phyloP scores from a whole-genome alignment of 2,329 filamentous ascomycete species.

The Atkinsonella texensis region DNA sequence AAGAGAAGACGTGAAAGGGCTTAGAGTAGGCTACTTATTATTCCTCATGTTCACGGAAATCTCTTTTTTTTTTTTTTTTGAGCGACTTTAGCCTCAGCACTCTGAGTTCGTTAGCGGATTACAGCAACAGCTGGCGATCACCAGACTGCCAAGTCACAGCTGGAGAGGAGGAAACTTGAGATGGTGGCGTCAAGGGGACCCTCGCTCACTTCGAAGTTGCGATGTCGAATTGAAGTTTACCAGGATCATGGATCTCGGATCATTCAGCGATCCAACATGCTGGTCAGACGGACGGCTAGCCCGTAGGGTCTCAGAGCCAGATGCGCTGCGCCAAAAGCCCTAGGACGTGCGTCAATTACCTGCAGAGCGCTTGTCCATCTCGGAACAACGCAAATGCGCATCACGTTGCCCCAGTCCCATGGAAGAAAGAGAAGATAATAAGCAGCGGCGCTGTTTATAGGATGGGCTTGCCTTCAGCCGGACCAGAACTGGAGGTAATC shows the following conservation, averaged over 20 bases:
- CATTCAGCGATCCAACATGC: slow-evolving; percentile 4
- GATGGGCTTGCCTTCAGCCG: not conserved
- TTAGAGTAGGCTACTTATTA: no score
- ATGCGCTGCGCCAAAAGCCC: not conserved
- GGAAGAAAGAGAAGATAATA: not conserved
- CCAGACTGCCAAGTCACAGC: not conserved
- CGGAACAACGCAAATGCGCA: not conserved
- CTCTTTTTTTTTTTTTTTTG: no score
- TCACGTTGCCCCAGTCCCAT: not conserved
- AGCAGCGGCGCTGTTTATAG: not conserved
- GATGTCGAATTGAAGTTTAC: not conserved
- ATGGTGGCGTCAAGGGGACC: slow-evolving; percentile 4
- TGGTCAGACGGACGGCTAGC: not conserved
- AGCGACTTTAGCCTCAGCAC: not conserved
- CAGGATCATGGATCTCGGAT: slow-evolving; percentile 4
- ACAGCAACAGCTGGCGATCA: not conserved
- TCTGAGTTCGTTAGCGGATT: not conserved
- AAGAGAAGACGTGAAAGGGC: not conserved
- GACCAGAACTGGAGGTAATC: not conserved
- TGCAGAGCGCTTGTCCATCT: not conserved
- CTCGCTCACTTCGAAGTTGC: not conserved
- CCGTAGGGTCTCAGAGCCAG: not conserved
- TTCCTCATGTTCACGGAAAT: no score
- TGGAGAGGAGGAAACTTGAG: not conserved
- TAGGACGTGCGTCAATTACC: no score